These are phyloP conservation scores for Alternaria atra DNA, from an alignment of 2,329 filamentous ascomycete species.

Conservation along the genomic window DNA sequence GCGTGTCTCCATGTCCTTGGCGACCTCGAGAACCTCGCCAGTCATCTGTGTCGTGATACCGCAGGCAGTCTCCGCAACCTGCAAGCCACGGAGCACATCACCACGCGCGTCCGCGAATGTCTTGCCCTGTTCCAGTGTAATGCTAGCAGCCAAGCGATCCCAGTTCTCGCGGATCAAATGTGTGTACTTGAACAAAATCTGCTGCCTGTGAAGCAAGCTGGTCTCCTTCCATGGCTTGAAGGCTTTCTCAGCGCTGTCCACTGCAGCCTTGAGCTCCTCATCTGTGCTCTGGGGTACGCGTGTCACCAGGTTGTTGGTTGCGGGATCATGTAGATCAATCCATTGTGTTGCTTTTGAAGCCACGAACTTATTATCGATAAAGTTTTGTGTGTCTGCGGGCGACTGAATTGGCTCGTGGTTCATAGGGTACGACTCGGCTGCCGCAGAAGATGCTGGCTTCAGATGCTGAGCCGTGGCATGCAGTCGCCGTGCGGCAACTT, in stretches of 20 bases:
- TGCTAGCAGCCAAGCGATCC: conserved; percentile 84
- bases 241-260: conserved; percentile 78
- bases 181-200: conserved; percentile 89
- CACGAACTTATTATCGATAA: conserved; percentile 81
- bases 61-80: conserved; percentile 85
- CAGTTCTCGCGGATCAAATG: conserved; percentile 82
- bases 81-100: conserved; percentile 81
- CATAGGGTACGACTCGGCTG: conserved; percentile 70
- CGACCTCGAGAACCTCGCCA: conserved; percentile 83
- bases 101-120: conserved; percentile 84
- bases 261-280: conserved; percentile 76
- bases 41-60: conserved; percentile 83
- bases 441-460: conserved; percentile 58
- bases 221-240: conserved; percentile 78
- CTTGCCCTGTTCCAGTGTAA: conserved; percentile 89
- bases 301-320: conserved; percentile 85
- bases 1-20: conserved; percentile 89
- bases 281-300: conserved; percentile 84
- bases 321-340: conserved; percentile 83
- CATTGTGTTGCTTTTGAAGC: conserved; percentile 73
- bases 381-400: conserved; percentile 78
- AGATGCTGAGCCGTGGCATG: conserved; percentile 66
- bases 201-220: conserved; percentile 76
- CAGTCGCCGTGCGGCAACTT: conserved; percentile 57
- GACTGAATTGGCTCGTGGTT: conserved; percentile 75